Evolutionary conservation across 768 basidiomycete species (phyloP).

Genomic region (Solioccasus polychromus): DNA sequence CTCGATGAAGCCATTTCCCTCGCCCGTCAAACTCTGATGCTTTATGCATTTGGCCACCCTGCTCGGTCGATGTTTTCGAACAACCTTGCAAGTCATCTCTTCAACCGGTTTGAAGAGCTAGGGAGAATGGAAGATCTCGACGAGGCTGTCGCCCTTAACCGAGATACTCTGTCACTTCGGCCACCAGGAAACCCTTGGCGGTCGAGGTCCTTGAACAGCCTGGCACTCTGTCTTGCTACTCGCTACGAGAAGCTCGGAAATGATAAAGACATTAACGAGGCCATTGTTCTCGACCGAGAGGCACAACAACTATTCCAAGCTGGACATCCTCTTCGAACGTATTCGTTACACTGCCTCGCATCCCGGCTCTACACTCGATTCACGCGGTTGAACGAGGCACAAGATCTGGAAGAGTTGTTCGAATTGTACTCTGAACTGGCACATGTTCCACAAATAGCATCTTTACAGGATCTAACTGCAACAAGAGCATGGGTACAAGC

Average conservation of each 20-base stretch:
- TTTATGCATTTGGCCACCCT: not conserved
- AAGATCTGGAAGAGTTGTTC: not conserved
- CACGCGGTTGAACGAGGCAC: not conserved
- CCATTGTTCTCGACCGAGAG: not conserved
- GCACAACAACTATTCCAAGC: not conserved
- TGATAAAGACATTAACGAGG: no score
- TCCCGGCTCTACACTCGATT: not conserved
- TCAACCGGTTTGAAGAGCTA: not conserved
- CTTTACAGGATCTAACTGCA: not conserved
- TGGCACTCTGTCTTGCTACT: no score
- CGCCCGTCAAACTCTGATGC: not conserved
- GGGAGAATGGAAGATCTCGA: no score
- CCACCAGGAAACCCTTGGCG: no score
- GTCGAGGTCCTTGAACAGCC: no score
- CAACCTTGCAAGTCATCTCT: not conserved
- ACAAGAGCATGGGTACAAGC: not conserved
- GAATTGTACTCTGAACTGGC: not conserved
- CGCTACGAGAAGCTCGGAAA: no score
- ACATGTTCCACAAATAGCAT: not conserved
- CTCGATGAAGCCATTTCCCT: not conserved
- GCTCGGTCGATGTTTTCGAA: not conserved
- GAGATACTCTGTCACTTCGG: no score
- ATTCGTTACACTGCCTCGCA: not conserved
- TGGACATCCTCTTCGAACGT: not conserved
- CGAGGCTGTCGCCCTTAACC: not conserved